A percentile compares a stretch with the other conserved stretches of the same genome.
Conservation (phyloP, 257 asterid species). For the Jacaranda mimosifolia region DNA sequence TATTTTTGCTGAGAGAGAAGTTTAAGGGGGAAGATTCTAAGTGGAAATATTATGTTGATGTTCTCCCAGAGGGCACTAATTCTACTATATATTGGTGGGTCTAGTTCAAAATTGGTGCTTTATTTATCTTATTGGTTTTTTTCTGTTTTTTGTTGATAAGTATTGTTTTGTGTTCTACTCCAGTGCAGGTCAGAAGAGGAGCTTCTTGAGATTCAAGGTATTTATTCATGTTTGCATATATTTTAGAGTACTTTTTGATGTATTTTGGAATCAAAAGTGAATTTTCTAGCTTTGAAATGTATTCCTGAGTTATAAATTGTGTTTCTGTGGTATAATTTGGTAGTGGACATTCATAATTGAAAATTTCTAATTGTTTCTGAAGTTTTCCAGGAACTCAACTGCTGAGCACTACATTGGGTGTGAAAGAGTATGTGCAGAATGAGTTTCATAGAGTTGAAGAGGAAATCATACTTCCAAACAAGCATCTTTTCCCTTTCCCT, state of each 20-base stretch:
- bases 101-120: conserved; percentile 13
- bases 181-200: conserved; percentile 99
- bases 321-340: background rate
- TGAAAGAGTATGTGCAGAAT: conserved; percentile 80
- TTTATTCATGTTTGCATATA: background rate
- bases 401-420: conserved; percentile 83
- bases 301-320: background rate
- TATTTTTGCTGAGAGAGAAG: conserved; percentile 79
- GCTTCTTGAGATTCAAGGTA: conserved; percentile 93
- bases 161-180: conserved; percentile 57
- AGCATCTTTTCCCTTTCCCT: conserved; percentile 76
- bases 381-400: conserved; percentile 80
- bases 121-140: background rate
- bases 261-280: background rate
- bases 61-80: conserved; percentile 78
- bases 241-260: background rate
- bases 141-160: conserved; percentile 42
- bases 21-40: conserved; percentile 73
- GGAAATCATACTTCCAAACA: conserved; percentile 81
- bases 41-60: conserved; percentile 75
- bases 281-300: background rate
- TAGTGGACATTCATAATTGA: conserved; percentile 2
- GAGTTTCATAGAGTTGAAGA: conserved; percentile 75
- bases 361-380: conserved; percentile 26
- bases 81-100: conserved; percentile 95